These are phyloP conservation scores for Hyaloscypha variabilis DNA, from an alignment of 495 filamentous ascomycete species.

Conservation along the genomic window DNA sequence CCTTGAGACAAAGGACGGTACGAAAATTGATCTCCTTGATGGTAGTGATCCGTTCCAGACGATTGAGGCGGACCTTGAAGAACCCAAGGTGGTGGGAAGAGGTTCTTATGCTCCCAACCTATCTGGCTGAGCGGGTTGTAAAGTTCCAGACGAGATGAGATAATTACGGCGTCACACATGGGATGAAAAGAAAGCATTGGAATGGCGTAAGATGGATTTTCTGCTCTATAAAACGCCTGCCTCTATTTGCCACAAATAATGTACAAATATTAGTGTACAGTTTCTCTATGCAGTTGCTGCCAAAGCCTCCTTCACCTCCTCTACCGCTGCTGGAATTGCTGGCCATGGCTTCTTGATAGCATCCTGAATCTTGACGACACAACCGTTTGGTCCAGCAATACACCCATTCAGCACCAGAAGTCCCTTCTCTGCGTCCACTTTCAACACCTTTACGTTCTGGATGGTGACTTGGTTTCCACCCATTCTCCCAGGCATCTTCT, in stretches of 20 bases:
- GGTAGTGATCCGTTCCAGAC: conserved; percentile 63
- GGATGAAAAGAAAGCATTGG: conserved; percentile 39
- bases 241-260: conserved; percentile 31
- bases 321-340: conserved; percentile 37
- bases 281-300: conserved; percentile 29
- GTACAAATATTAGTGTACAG: conserved; percentile 34
- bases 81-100: conserved; percentile 34
- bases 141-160: not conserved
- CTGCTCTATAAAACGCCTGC: conserved; percentile 29
- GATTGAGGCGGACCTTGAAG: conserved; percentile 39
- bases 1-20: conserved; percentile 63
- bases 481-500: conserved; percentile 98
- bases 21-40: conserved; percentile 67
- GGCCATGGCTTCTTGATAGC: conserved; percentile 91
- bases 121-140: conserved; percentile 17
- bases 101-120: conserved; percentile 34
- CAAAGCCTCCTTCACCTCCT: conserved; percentile 22
- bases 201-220: conserved; percentile 25
- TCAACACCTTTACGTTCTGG: conserved; percentile 87
- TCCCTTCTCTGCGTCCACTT: conserved; percentile 82
- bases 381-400: conserved; percentile 83
- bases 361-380: conserved; percentile 82
- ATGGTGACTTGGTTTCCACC: conserved; percentile 82
- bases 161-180: not conserved
- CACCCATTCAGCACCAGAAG: conserved; percentile 85